Base-by-base conservation (phyloP, 2,329 filamentous ascomycete species). In the Exophiala lecanii-corni region DNA sequence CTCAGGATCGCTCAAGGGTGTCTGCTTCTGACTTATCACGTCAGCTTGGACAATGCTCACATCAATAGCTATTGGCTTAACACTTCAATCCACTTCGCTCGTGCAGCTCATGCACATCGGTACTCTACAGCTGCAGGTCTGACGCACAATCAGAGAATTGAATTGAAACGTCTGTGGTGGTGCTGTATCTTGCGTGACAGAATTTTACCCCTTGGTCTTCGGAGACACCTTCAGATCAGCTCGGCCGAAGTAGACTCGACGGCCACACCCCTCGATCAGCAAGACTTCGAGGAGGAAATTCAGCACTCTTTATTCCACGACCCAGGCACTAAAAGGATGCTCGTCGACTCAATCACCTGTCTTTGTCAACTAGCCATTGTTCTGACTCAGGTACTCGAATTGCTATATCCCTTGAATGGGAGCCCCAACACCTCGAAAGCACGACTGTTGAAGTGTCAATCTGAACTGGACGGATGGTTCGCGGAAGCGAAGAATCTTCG, bases 81-180 rank as follows among this genome's bases (percentile, higher is more conserved):
- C 16, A 63, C 67, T 26, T 70, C 71, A 2, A 74, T 76, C 36
- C 68, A 74, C 51, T 70, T 73, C 41, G 72, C 73, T 1, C 70
- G 68, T 45, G 63, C 63, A 13, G 66, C 68, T 12, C 68, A 70
- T 30, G 68, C 66, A 1, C 65, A 72, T 32, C 66, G 67, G 20
- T 71, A 71, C 40, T 56, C 62, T 0, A 57, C 60, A 3, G 5
- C 20, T 1, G 54, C 55, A 10, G 52, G 64, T 59, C 51, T 12
- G 57, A 54, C 4, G 60, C 55, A 48, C 62, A 53, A 59, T 64
- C 5, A n/a, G n/a, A n/a, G n/a, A n/a, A n/a, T n/a, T n/a, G n/a
- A 63, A 71, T 18, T 41, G 21, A 77, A 75, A 56, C 62, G 73
- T 2, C 57, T 78, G 5, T 76, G 73, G 73, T 77, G 74, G 73